Evolutionary conservation across 2,329 filamentous ascomycete genomes (phyloP).

Genomic region (Colletotrichum musicola): DNA sequence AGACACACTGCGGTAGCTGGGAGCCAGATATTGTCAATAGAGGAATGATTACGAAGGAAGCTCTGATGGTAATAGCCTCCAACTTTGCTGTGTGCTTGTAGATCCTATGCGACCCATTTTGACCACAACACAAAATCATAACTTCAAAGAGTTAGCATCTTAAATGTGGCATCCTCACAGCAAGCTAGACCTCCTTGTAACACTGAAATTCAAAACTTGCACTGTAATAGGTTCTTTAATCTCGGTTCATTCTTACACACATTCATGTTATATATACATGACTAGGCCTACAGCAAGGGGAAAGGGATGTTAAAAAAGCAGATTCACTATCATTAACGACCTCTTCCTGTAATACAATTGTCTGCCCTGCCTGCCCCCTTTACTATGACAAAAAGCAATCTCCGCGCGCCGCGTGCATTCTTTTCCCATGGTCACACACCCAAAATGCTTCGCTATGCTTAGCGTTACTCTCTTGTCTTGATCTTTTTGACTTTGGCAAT

Average conservation of each 20-base stretch:
- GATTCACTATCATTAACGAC: background rate
- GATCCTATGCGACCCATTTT: background rate
- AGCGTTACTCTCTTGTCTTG: background rate
- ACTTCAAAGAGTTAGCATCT: no score
- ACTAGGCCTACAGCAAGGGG: background rate
- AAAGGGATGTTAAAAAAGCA: background rate
- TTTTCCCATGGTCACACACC: background rate
- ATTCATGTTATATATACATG: background rate
- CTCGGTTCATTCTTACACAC: background rate
- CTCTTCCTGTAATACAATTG: background rate
- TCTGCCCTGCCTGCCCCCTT: background rate
- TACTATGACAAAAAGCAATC: background rate
- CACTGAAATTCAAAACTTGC: background rate
- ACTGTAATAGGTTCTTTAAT: background rate
- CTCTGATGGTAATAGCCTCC: background rate
- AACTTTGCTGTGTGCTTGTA: background rate
- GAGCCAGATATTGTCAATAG: background rate
- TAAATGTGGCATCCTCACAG: no score
- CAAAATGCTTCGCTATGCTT: slow-evolving; percentile 8
- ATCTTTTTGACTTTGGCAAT: background rate
- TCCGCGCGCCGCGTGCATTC: background rate
- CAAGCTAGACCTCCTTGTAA: no score
- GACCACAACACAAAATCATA: no score
- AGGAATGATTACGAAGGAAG: slow-evolving; percentile 5
- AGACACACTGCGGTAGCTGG: background rate